Evolutionary conservation across 768 basidiomycete species (phyloP).

Genomic region (Leccinum longicurvipes): DNA sequence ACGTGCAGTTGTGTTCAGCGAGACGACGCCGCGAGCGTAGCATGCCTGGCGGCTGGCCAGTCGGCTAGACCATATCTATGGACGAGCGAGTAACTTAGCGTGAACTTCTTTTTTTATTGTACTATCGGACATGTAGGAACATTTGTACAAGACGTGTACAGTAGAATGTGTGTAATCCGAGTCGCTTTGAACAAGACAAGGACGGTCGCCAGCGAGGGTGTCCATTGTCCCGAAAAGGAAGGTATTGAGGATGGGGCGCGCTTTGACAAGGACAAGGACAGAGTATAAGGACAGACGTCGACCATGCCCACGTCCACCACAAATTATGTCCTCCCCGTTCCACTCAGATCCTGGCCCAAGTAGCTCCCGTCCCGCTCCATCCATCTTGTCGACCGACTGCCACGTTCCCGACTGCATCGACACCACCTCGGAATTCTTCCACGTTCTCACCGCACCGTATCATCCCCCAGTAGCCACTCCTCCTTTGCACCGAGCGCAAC

Average conservation of each 20-base stretch:
- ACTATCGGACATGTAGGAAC: slow-evolving; percentile 14
- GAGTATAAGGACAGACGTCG: slow-evolving; percentile 19
- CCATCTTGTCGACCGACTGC: slow-evolving; percentile 9
- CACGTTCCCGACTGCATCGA: slow-evolving; percentile 19
- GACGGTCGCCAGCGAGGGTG: slow-evolving; percentile 16
- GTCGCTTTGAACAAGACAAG: slow-evolving; percentile 16
- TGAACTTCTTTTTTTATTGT: slow-evolving; percentile 11
- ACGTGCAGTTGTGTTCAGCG: slow-evolving; percentile 14
- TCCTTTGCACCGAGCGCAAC: slow-evolving; percentile 10
- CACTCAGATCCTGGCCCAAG: slow-evolving; percentile 22
- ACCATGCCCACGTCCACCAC: slow-evolving; percentile 11
- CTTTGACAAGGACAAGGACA: slow-evolving; percentile 27
- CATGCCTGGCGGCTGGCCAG: slow-evolving; percentile 43
- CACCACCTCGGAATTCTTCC: slow-evolving; percentile 29
- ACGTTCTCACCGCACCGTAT: slow-evolving; percentile 28
- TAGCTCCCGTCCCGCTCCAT: slow-evolving; percentile 1
- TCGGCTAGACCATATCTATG: slow-evolving; percentile 12
- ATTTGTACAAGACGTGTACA: slow-evolving; percentile 15
- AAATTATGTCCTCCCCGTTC: slow-evolving; percentile 10
- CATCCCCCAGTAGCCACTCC: slow-evolving; percentile 2
- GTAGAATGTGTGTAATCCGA: slow-evolving; percentile 9
- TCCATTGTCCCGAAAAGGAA: slow-evolving; percentile 35
- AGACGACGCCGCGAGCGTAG: slow-evolving; percentile 29
- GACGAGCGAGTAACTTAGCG: neutral
- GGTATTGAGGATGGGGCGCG: slow-evolving; percentile 29